These are phyloP conservation scores for Cryptococcus neoformans DNA, from an alignment of 1,284 basidiomycete species.

Conservation along the genomic window DNA sequence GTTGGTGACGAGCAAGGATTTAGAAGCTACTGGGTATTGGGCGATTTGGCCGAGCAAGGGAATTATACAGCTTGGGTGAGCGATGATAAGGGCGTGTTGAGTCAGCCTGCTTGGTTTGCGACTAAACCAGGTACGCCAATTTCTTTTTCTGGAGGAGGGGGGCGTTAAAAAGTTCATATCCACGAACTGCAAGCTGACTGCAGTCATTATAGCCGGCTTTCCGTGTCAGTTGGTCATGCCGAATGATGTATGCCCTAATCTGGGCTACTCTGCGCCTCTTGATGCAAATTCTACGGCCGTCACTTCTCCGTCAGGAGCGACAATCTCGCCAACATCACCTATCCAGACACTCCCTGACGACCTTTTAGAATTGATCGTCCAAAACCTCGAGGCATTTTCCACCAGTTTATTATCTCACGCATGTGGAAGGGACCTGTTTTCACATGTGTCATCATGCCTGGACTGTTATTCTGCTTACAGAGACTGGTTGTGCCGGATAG, in stretches of 20 bases:
- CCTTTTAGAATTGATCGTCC: conserved; percentile 56
- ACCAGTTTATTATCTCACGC: conserved; percentile 65
- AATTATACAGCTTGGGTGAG: conserved; percentile 47
- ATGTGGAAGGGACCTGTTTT: conserved; percentile 77
- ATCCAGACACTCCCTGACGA: conserved; percentile 55
- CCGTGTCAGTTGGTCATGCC: conserved; percentile 67
- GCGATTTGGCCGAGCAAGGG: conserved; percentile 21
- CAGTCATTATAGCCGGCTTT: conserved; percentile 57
- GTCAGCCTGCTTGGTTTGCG: conserved; percentile 37
- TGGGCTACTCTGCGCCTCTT: conserved; percentile 67
- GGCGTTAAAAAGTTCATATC: neutral
- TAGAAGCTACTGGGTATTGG: conserved; percentile 29
- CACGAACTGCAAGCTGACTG: neutral
- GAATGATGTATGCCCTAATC: conserved; percentile 68
- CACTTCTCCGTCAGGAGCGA: conserved; percentile 26
- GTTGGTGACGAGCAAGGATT: conserved; percentile 35
- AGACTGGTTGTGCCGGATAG: conserved; percentile 70
- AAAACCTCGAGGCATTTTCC: conserved; percentile 69
- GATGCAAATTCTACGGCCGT: conserved; percentile 45
- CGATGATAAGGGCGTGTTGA: conserved; percentile 22
- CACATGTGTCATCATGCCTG: conserved; percentile 68
- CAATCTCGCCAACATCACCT: conserved; percentile 52
- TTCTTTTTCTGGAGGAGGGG: conserved; percentile 3
- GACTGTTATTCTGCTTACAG: conserved; percentile 74
- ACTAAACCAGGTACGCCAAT: conserved; percentile 40